Evolutionary conservation across 768 basidiomycete genomes (phyloP).

Genomic region (Rhodotorula paludigena): DNA sequence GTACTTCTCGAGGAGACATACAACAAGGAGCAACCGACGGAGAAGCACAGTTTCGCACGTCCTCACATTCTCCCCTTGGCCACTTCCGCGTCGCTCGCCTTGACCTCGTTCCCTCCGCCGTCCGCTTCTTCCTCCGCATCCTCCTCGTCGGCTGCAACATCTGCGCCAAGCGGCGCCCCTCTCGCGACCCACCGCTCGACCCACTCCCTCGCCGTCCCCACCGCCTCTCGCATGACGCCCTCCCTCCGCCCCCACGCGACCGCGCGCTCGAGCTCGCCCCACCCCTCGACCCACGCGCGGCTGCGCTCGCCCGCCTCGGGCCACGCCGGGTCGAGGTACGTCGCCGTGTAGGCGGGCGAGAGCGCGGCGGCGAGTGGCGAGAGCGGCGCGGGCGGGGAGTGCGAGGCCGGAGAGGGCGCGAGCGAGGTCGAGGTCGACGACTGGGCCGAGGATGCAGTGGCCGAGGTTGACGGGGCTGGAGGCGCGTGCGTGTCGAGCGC

Average conservation of each 20-base stretch:
- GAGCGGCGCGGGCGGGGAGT: not conserved
- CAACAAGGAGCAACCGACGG: too few relatives aligned
- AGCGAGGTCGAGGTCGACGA: not conserved
- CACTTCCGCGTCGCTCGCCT: constrained; percentile 62
- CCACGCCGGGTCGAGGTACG: constrained; percentile 21
- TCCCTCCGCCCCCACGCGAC: constrained; percentile 18
- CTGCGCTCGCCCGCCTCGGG: constrained; percentile 29
- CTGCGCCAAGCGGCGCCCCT: not conserved
- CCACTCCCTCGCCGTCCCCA: constrained; percentile 1
- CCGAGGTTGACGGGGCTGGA: not conserved
- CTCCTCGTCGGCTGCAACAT: not conserved
- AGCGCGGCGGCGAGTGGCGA: not conserved
- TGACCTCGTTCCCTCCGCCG: too few relatives aligned
- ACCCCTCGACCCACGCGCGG: constrained; percentile 11
- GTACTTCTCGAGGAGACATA: too few relatives aligned
- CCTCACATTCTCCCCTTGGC: constrained; percentile 61
- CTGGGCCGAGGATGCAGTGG: not conserved
- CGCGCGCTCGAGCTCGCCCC: constrained; percentile 6
- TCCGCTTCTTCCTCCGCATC: not conserved
- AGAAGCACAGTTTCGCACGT: too few relatives aligned
- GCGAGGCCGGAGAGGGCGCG: not conserved
- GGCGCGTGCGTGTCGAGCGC: not conserved
- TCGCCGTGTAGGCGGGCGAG: not conserved
- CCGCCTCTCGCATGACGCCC: constrained; percentile 19
- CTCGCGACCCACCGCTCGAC: not conserved